phyloP scores from a whole-genome alignment of 1,284 basidiomycete species.

The Amylostereum chailletii region DNA sequence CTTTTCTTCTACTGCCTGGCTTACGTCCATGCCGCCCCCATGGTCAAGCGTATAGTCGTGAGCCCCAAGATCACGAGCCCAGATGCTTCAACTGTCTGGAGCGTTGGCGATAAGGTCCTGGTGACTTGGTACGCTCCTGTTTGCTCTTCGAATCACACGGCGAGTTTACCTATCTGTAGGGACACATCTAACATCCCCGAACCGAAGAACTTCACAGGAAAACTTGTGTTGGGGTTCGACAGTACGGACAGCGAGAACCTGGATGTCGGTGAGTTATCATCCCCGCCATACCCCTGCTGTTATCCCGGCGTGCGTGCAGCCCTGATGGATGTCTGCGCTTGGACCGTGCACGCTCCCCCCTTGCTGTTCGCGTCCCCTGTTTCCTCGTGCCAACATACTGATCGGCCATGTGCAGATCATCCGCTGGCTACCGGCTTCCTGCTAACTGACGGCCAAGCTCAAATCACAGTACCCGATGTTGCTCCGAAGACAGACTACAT shows the following conservation, averaged over 20 bases:
- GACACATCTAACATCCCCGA: conserved; percentile 23
- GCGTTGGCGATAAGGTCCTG: not conserved
- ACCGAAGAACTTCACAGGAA: conserved; percentile 25
- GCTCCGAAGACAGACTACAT: conserved; percentile 23
- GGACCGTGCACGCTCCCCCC: no score
- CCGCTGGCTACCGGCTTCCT: conserved; percentile 29
- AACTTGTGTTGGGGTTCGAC: conserved; percentile 18
- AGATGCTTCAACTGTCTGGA: not conserved
- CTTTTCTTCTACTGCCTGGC: not conserved
- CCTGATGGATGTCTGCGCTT: no score
- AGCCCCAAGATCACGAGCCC: conserved; percentile 38
- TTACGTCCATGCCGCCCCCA: conserved; percentile 22
- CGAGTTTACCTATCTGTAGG: conserved; percentile 15
- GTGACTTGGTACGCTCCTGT: not conserved
- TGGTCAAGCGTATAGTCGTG: conserved; percentile 36
- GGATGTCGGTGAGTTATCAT: conserved; percentile 25
- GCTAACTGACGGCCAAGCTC: conserved; percentile 21
- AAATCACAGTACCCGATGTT: conserved; percentile 26
- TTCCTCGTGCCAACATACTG: not conserved
- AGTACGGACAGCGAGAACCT: conserved; percentile 27
- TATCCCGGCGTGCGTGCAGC: no score
- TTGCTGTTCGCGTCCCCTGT: no score
- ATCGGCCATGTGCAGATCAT: conserved; percentile 15
- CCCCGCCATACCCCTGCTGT: not conserved
- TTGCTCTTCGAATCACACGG: conserved; percentile 11